Base-by-base conservation (phyloP, 2,329 filamentous ascomycete species). In the Kalmusia sp. region DNA sequence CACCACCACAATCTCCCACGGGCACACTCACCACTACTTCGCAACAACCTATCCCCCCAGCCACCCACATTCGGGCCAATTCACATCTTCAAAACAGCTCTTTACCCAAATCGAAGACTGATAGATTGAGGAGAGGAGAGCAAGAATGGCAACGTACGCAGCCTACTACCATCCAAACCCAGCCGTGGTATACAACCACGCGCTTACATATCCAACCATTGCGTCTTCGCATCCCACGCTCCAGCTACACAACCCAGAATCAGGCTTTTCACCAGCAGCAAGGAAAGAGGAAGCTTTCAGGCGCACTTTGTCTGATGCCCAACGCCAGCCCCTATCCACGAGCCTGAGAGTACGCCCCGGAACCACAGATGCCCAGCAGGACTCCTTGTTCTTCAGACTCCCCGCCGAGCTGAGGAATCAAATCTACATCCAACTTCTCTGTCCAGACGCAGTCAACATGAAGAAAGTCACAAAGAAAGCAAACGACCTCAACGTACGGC, bases 401-500 rank as follows among this genome's bases (percentile, higher is more conserved):
- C 81, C 88, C 21, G 77, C 79, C 2, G 87, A 89, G 62, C 78
- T 89, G 3, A 80, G 81, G 31, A 83, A 87, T 49, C 80, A 88
- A 64, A 82, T 89, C 27, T 83, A 80, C 67, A 57, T 62, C 25
- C 62, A 67, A 25, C 68, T 80, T 24, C 68, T 81, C 14, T 67
- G 61, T 39, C 53, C 67, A 14, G 49, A 58, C 22, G 58, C 65
- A 6, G 44, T 52, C 3, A 52, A 49, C 15, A 41, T 58, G 4
- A 52, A 51, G 5, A 28, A 47, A 4, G 53, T 67, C 2, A 31
- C 52, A 0, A 40, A 47, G 19, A 7, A n/a, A 6, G 25, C 44
- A 14, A 30, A 49, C 17, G 35, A 59, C 22, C 48, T 50, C 17
- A 38, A 19, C 11, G 35, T 48, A 6, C 50, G 67, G 6, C 57